Percentiles rank a stretch among this genome's conserved stretches.
Evolutionary conservation across 129 eudicot genomes (phyloP).

Genomic region (Gnaphalium uliginosum): DNA sequence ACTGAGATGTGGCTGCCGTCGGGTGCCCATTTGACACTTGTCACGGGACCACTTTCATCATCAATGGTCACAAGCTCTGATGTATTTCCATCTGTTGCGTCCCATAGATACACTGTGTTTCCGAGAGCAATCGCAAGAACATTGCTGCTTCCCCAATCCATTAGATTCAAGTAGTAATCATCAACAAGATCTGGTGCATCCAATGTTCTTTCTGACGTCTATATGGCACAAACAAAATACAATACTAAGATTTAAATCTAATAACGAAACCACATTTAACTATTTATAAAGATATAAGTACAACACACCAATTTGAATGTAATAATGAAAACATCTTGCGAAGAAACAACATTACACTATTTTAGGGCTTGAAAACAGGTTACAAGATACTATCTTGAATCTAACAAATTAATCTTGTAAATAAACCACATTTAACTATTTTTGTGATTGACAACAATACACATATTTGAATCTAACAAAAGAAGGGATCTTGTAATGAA

Average conservation of each 20-base stretch:
- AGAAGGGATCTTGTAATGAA: slow-evolving; percentile 1
- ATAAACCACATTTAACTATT: neutral
- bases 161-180: slow-evolving; percentile 75
- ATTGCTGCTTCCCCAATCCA: slow-evolving; percentile 92
- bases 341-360: neutral
- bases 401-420: neutral
- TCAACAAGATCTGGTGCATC: slow-evolving; percentile 90
- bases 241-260: neutral
- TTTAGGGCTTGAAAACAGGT: neutral
- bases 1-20: slow-evolving; percentile 78
- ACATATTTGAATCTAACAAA: neutral
- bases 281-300: no score
- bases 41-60: slow-evolving; percentile 78
- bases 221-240: slow-evolving; percentile 2
- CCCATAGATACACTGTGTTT: slow-evolving; percentile 76
- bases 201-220: slow-evolving; percentile 89
- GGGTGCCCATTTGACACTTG: slow-evolving; percentile 94
- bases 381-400: neutral
- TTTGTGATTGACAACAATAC: neutral
- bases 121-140: slow-evolving; percentile 87
- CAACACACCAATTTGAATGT: neutral
- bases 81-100: slow-evolving; percentile 69
- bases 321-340: neutral
- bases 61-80: slow-evolving; percentile 77
- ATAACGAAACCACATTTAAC: neutral